Evolutionary conservation across 257 asterid genomes (phyloP).

Genomic region (Eustoma russellianum): DNA sequence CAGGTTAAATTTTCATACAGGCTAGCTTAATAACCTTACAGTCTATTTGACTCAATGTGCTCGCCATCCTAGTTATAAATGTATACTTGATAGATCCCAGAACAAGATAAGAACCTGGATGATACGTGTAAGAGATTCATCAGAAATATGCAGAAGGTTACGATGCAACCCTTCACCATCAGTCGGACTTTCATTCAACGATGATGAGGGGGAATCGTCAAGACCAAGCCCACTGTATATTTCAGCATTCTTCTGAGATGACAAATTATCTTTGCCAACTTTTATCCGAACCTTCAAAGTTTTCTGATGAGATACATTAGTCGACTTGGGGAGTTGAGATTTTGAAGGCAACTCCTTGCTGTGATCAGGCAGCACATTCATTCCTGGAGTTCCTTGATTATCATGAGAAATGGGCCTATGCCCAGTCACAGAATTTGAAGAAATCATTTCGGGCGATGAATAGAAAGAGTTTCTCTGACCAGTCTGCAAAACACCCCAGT

Average conservation of each 20-base stretch:
- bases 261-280: slow-evolving; percentile 70
- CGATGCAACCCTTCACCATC: slow-evolving; percentile 46
- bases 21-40: too few species aligned
- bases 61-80: too few species aligned
- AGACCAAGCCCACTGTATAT: slow-evolving; percentile 96
- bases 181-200: slow-evolving; percentile 62
- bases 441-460: slow-evolving; percentile 36
- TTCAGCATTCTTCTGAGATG: slow-evolving; percentile 67
- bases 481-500: slow-evolving; percentile 44
- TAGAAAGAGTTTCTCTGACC: slow-evolving; percentile 41
- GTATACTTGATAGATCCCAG: not conserved
- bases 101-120: slow-evolving; percentile 59
- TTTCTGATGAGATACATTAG: slow-evolving; percentile 49
- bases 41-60: too few species aligned
- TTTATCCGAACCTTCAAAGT: slow-evolving; percentile 78
- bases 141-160: slow-evolving; percentile 34
- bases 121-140: slow-evolving; percentile 83
- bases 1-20: too few species aligned
- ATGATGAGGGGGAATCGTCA: slow-evolving; percentile 79
- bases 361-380: slow-evolving; percentile 22
- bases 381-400: slow-evolving; percentile 1
- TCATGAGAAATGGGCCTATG: slow-evolving; percentile 9
- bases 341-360: slow-evolving; percentile 40
- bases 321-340: slow-evolving; percentile 31
- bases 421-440: slow-evolving; percentile 15